Evolutionary conservation across 2,329 filamentous ascomycete genomes (phyloP).

Genomic region (Cladophialophora immunda): DNA sequence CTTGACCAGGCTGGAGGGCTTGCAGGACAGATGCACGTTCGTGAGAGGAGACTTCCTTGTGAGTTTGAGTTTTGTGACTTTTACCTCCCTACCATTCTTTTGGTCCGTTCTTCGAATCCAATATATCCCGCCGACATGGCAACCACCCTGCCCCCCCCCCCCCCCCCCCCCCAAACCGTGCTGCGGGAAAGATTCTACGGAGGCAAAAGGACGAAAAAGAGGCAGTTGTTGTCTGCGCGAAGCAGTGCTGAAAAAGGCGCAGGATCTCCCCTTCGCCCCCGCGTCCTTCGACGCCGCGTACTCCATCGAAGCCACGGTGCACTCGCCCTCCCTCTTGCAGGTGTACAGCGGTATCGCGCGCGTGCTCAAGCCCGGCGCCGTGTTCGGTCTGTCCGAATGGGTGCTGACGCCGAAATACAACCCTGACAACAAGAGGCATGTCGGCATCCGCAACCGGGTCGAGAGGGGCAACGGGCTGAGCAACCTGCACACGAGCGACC

Average conservation of each 20-base stretch:
- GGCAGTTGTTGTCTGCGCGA: no score
- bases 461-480: conserved; percentile 44
- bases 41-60: conserved; percentile 43
- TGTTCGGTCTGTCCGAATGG: conserved; percentile 45
- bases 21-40: conserved; percentile 38
- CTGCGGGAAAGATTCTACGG: no score
- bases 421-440: conserved; percentile 38
- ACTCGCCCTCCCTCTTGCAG: conserved; percentile 41
- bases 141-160: not conserved
- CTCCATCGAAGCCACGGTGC: conserved; percentile 45
- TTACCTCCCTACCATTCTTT: no score
- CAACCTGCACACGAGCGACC: conserved; percentile 39
- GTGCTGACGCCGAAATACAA: conserved; percentile 45
- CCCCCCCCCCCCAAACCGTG: no score
- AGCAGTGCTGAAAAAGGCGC: not conserved
- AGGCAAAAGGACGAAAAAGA: no score
- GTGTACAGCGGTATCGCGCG: conserved; percentile 43
- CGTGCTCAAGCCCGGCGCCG: conserved; percentile 45
- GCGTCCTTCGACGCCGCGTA: conserved; percentile 45
- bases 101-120: no score
- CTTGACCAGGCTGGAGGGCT: conserved; percentile 29
- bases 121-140: not conserved
- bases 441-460: conserved; percentile 41
- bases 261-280: conserved; percentile 41
- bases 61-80: not conserved